Base-by-base conservation (phyloP, 306 rosid genomes). In the Erythrophleum fordii region DNA sequence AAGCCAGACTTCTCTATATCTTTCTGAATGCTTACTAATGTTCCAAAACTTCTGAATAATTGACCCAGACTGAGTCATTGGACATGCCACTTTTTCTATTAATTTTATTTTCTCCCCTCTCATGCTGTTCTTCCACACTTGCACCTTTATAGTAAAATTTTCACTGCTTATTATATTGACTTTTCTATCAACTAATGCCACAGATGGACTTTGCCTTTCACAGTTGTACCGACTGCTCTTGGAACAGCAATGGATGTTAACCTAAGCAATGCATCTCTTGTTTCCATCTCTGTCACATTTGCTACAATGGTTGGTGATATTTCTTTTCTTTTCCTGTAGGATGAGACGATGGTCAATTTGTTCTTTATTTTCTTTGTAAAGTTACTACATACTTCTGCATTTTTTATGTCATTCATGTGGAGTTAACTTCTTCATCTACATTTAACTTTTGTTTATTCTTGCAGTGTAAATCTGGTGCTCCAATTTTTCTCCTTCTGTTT, bases 191-290 rank as follows among this genome's bases (percentile, higher is more conserved):
- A 95, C 99, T 95, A 95, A 95, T 95, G 98, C 94, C 80, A 95
- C 99, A 95, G 99, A 95, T 92, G 99, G 98, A 95, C 92, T 95
- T 95, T 95, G 92, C 99, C 99, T 95, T 95, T 95, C 91, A 91
- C 99, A 95, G 99, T 95, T 95, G 96, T 95, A 89, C 99, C 99
- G 25, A 95, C 98, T 68, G 96, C 97, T 87, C 87, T 95, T 82
- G 99, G 93, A 84, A 91, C 98, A 72, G 97, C 99, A 81, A 89
- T 90, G 97, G 99, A 95, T 82, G 83, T 93, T 79, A 90, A 95
- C 86, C 85, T 95, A 84, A 95, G 99, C 96, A 95, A 95, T 69
- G 97, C 90, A 72, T 95, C 99, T 64, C 98, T 95, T 85, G 99
- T 95, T 71, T 91, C 90, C 72, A 90, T 95, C 86, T 93, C 99